Base-by-base conservation (phyloP, 176 grass and related monocot genomes). In the Hordeum marinum region DNA sequence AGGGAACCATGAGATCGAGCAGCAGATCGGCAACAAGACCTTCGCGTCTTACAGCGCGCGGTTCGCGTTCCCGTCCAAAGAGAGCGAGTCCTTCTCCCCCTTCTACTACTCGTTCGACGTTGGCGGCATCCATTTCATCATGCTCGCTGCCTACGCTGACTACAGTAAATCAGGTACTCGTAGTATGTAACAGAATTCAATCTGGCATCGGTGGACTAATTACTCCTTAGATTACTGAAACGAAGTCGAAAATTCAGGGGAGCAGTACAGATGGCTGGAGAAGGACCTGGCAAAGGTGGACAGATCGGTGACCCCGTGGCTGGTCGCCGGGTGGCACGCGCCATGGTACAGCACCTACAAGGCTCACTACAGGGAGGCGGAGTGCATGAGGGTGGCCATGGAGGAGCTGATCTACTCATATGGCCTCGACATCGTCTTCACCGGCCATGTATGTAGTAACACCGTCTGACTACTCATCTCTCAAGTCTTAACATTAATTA, bases 351-450 rank as follows among this genome's bases (percentile, higher is more conserved):
- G 86, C 90, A 94, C 82, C 46, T 97, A 94, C 86, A 81, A 72
- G 76, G 70, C 92, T 34, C 95, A 97, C 85, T 97, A 94, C 86
- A 89, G 76, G 70, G 92, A 94, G 26, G 95, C 75, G 17, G 95
- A 97, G 68, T 97, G 95, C 84, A 97, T 92, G 95, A 91, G 95
- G 76, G 58, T 92, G 83, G 95, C 90, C 73, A 94, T 94, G 95
- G 95, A 97, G 90, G 95, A 92, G 57, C 83, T 97, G 29, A 86
- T 97, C 72, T 97, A 97, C 74, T 71, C 82, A 17, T 84, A 94
- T 69, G 85, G 70, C 8, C 82, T 92, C 63, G 95, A 97, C 78
- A 60, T 97, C 58, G 88, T 91, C 72, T 94, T 97, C 90, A 92
- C 84, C 82, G 95, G 95, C 60, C 95, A 97, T 89, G 95, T 93